Evolutionary conservation across 371 early-diverging fungal species (phyloP), one percentile per base, ranked within the genome.

Genomic region (Rhizopus arrhizus): DNA sequence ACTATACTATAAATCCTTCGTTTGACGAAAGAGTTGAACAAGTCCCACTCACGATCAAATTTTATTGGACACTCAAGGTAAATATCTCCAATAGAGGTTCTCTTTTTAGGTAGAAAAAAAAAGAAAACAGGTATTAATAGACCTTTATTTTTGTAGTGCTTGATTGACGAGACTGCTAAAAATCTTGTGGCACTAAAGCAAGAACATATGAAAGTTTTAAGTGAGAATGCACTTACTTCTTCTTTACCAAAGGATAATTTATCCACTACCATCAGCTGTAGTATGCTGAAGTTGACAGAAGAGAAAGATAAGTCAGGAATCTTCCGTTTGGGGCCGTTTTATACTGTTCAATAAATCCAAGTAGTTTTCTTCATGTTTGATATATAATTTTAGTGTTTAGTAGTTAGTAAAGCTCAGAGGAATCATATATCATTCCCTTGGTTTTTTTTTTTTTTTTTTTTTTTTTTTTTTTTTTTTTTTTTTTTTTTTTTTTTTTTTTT

Each of bases 221-320:
- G 38, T 48, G 31, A 57, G 28, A 51, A 51, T 51, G 15, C 13
- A 22, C 51, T 58, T 41, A 42, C 59, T 42, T 58, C 42, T 42
- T 58, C 42, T 42, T 51, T 58, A 42, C 52, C 59, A n/a, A 42
- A 41, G 2, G 51, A 51, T 51, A 58, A 32, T 42, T 42, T 58
- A 33, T 51, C 52, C 0, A 51, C 57, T 28, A 16, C 35, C 13
- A 38, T 57, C 47, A 57, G 13, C 57, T 57, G 57, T 38, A 57
- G 57, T 38, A 57, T 57, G 47, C 29, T 57, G 36, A 57, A 57
- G 38, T 57, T 57, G 57, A 47, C 57, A 47, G 57, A 57, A 48
- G 57, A 48, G 38, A 48, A 57, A 38, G 57, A 48, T 38, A 57
- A 12, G 57, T 57, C 48, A 16, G 56, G 46, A 34, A 56, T 22